Evolutionary conservation across 345 rosid genomes (phyloP), one percentile per base, ranked within the genome.

Genomic region (Ceriops decandra): DNA sequence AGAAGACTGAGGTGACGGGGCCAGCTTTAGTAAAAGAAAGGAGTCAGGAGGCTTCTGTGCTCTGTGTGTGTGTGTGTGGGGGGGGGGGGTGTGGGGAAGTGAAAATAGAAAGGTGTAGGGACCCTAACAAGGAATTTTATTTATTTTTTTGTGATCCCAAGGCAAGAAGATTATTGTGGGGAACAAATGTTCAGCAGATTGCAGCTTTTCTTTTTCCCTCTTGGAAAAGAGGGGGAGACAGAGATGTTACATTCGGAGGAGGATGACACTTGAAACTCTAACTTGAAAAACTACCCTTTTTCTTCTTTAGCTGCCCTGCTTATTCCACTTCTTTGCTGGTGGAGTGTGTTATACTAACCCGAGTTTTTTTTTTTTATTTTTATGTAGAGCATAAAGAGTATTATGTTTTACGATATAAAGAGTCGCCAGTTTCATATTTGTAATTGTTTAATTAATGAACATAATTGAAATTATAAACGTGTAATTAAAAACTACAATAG

Each of bases 61-160:
- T 24, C 0, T 24, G 26, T 24, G 15, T 5, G 13, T 31, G 32
- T 66, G 69, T 59, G 33, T n/a, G n/a, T n/a, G 9, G 71, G 35
- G 62, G 22, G 74, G 26, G 62, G 62, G 62, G 49, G 59, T 22
- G 24, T 22, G 74, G 26, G 62, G 62, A 59, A 49, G 59, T 32
- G 20, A 62, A 69, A 36, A 68, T 57, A 64, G 53, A 67, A 76
- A 73, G 72, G 16, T 22, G 73, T 60, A 27, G 47, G 28, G 20
- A 57, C 61, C 32, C 69, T 64, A 77, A 63, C 7, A 10, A 56
- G 59, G 24, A 15, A 56, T 6, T 21, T 57, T 76, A 56, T 6
- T 21, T n/a, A n/a, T n/a, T 57, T 76, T 79, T 78, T 72, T 80
- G 68, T 67, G 85, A 85, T 85, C 88, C 88, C 83, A 77, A 79